Percentiles rank a stretch among this genome's conserved stretches.
phyloP scores from a whole-genome alignment of 2,329 filamentous ascomycete genomes.

The Talaromyces sp. region DNA sequence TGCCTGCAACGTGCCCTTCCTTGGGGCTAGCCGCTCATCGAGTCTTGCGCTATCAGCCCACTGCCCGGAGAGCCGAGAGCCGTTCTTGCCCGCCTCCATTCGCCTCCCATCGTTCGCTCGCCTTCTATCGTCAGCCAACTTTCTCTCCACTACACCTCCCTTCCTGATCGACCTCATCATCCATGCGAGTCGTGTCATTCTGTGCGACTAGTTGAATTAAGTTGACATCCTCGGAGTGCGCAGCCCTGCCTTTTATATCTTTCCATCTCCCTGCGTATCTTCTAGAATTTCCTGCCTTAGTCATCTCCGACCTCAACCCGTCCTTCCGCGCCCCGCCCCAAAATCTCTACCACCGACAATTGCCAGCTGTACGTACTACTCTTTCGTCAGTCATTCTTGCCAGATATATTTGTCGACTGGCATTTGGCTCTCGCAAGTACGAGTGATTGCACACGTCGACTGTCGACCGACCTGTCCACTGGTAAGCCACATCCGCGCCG shows the following conservation, averaged over 20 bases:
- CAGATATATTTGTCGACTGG: neutral
- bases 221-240: neutral
- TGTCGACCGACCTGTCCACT: neutral
- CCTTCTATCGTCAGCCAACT: neutral
- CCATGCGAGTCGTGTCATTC: neutral
- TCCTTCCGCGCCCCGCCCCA: neutral
- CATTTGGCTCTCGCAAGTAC: neutral
- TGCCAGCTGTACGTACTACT: neutral
- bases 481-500: neutral
- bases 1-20: neutral
- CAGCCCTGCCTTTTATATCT: neutral
- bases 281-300: conserved; percentile 9
- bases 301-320: neutral
- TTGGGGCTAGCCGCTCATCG: neutral
- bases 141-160: neutral
- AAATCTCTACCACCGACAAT: neutral
- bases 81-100: neutral
- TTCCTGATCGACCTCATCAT: neutral
- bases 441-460: neutral
- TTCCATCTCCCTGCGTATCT: neutral
- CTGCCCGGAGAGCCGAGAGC: neutral
- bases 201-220: neutral
- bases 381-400: neutral
- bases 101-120: neutral
- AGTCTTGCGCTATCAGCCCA: neutral